Evolutionary conservation across 2,329 filamentous ascomycete species (phyloP), one percentile per base, ranked within the genome.

Genomic region (Seiridium cupressi): DNA sequence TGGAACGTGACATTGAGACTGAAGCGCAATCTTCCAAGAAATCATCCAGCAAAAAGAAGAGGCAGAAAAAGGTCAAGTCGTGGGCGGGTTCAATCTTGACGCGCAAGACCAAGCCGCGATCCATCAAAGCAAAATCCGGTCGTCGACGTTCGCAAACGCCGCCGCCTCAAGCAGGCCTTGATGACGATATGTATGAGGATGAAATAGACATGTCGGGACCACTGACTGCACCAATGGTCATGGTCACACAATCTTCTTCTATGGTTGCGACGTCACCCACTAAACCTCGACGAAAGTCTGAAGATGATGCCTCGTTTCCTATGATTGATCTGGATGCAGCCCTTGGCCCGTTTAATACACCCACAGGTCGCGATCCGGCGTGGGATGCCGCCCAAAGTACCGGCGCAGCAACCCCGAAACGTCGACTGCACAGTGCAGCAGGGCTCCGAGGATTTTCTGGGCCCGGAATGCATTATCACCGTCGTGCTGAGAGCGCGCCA

Each of bases 281-380:
- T 44, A 74, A 73, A 35, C 71, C 69, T 4, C 65, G 69, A 18
- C 68, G 67, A 62, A 75, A 66, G 47, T 74, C 73, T 2, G 81
- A 86, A 7, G 85, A 88, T 51, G 91, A 96, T 61, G 73, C 84
- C 3, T 83, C 89, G 57, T 91, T 88, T 69, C 89, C 91, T 6
- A 89, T 97, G 73, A 96, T 99, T 64, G 95, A 99, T 73, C 79
- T 99, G 47, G 95, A 99, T 76, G 94, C 93, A 18, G 95, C 94
- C 34, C 82, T 98, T 1, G 93, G 93, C 1, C 93, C 94, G 0
- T 96, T 97, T 74, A 95, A 96, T 68, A 96, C 93, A 0, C 90
- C 91, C 34, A 78, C 87, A 2, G 79, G 79, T 38, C 80, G 81
- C 9, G 88, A 87, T 61, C 78, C 84, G 2, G 86, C 88, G 61